Percentiles rank a stretch among this genome's conserved stretches.
Evolutionary conservation across 495 filamentous ascomycete genomes (phyloP).

Genomic region (Friedmanniomyces simplex): DNA sequence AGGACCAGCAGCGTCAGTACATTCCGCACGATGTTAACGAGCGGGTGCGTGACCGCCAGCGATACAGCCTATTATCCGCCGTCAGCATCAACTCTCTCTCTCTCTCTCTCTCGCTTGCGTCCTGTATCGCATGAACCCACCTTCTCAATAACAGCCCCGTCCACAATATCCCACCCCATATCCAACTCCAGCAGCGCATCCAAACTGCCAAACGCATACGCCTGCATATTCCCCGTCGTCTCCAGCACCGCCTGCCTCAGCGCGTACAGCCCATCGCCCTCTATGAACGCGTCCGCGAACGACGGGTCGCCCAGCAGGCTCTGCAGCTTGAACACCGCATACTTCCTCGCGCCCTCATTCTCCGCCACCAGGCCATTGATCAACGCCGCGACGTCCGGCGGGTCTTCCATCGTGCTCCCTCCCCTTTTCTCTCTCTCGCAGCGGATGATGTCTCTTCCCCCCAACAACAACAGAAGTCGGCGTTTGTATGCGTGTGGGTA

Average conservation of each 20-base stretch:
- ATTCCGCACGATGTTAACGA: conserved; percentile 93
- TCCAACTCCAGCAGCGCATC: conserved; percentile 83
- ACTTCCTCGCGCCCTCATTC: conserved; percentile 91
- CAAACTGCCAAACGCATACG: conserved; percentile 84
- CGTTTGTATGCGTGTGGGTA: too few species aligned
- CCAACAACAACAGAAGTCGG: too few species aligned
- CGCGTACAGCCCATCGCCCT: conserved; percentile 70
- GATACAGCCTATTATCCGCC: conserved; percentile 61
- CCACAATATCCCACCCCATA: conserved; percentile 86
- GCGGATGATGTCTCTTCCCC: background rate
- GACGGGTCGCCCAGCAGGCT: conserved; percentile 87
- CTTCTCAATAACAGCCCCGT: conserved; percentile 56
- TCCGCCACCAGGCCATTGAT: conserved; percentile 59
- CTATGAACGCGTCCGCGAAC: conserved; percentile 93
- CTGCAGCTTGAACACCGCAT: conserved; percentile 98
- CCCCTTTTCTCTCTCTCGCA: background rate
- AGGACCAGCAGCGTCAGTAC: conserved; percentile 94
- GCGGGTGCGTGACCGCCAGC: conserved; percentile 85
- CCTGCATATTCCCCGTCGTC: conserved; percentile 84
- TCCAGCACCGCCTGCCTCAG: conserved; percentile 72
- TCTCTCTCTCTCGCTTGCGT: background rate
- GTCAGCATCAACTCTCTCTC: background rate
- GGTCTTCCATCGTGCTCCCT: conserved; percentile 13
- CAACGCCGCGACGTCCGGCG: conserved; percentile 48
- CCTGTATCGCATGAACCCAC: conserved; percentile 43